Evolutionary conservation across 371 early-diverging fungal genomes (phyloP).

Genomic region (Rhizopus microsporus): DNA sequence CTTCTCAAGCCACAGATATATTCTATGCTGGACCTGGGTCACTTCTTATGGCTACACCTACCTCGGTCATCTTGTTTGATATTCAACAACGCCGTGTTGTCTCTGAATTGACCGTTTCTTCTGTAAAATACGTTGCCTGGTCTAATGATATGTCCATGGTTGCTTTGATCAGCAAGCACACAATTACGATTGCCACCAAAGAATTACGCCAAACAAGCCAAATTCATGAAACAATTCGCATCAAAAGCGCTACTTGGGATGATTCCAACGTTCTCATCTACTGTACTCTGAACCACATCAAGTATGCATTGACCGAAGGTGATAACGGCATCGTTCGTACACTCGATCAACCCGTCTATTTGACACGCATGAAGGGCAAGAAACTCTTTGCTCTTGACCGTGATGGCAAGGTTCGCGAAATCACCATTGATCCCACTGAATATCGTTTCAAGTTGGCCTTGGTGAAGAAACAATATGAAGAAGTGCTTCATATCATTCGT

Average conservation of each 20-base stretch:
- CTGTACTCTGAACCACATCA: constrained; percentile 98
- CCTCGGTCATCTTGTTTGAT: constrained; percentile 87
- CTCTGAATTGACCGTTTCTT: constrained; percentile 74
- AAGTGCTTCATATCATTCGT: constrained; percentile 92
- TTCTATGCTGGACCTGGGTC: constrained; percentile 86
- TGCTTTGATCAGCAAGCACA: constrained; percentile 92
- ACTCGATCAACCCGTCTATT: constrained; percentile 91
- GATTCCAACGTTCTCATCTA: constrained; percentile 93
- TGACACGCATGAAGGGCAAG: constrained; percentile 85
- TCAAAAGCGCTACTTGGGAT: constrained; percentile 97
- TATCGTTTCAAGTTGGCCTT: constrained; percentile 97
- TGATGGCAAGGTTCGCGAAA: constrained; percentile 79
- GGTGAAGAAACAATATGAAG: constrained; percentile 84
- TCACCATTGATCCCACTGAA: constrained; percentile 96
- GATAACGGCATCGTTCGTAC: constrained; percentile 97
- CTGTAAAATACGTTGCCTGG: constrained; percentile 92
- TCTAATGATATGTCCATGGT: constrained; percentile 83
- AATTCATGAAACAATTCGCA: constrained; percentile 96
- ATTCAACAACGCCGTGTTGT: constrained; percentile 77
- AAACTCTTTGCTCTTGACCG: constrained; percentile 85
- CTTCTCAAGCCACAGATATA: constrained; percentile 77
- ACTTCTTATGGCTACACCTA: constrained; percentile 79
- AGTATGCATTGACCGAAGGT: constrained; percentile 95
- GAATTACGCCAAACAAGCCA: constrained; percentile 80
- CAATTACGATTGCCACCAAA: constrained; percentile 86